Evolutionary conservation across 176 grass and related monocot species (phyloP), one percentile per base, ranked within the genome.

Genomic region (Otatea glauca): DNA sequence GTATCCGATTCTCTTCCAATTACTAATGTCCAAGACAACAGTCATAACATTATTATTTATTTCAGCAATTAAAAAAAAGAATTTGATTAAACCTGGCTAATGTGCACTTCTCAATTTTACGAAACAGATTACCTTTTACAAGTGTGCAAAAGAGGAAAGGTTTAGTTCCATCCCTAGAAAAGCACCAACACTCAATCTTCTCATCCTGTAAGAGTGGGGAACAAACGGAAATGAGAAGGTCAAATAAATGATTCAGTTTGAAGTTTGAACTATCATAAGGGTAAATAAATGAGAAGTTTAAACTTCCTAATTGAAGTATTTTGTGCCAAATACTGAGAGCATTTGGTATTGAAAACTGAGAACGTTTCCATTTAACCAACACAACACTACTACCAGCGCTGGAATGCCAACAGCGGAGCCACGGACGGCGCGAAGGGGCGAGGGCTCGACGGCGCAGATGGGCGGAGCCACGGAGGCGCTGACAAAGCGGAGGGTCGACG

Each of bases 71-170:
- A 13, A 77, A 49, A 77, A 29, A n/a, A 55, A 87, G 73, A 29
- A 85, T 68, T 82, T 65, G 54, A 76, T 54, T 76, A 77, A 63
- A 83, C 7, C 41, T 35, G 37, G 18, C 21, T 21, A 13, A 0
- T 64, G 50, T 67, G 44, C 29, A 69, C 73, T 65, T 66, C 9
- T 85, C 27, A 63, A 70, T 24, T 83, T 86, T 43, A 78, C 45
- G 20, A 68, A 49, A 21, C 67, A 78, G 9, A 86, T 89, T 85
- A 98, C 96, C 89, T 90, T 92, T 98, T 71, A 91, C 83, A 83
- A 93, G 81, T 78, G 92, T 95, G 87, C 96, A 98, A 85, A 98
- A 95, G 51, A 98, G 72, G 50, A 98, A 98, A 23, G 96, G 96
- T 78, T 90, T 95, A n/a, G 72, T 92, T 72, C 91, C 96, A 91